Evolutionary conservation across 805 yeast genomes (phyloP).

Genomic region (Ogataea allantospora): DNA sequence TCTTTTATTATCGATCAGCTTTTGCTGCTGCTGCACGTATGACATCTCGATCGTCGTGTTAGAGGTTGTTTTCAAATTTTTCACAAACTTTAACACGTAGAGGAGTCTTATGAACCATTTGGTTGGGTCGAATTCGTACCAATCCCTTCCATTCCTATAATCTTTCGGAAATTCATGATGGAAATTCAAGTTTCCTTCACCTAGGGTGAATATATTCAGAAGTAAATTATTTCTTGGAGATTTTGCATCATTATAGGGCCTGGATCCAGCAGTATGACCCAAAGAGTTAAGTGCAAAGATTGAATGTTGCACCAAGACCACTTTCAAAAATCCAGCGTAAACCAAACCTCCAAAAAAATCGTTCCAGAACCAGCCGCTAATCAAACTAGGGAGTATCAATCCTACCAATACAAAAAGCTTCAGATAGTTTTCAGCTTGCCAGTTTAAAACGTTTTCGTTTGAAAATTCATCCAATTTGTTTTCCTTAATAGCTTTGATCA

Average conservation of each 20-base stretch:
- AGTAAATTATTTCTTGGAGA: constrained; percentile 69
- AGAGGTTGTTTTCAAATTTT: constrained; percentile 53
- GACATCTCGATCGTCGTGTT: constrained; percentile 67
- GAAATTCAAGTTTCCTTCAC: constrained; percentile 90
- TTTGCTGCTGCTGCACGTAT: constrained; percentile 78
- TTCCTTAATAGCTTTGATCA: constrained; percentile 38
- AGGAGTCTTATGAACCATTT: constrained; percentile 65
- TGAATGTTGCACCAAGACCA: constrained; percentile 74
- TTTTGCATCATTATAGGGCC: constrained; percentile 71
- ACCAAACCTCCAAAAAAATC: constrained; percentile 75
- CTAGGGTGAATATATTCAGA: constrained; percentile 68
- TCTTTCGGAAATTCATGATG: constrained; percentile 96
- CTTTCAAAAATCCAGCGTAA: constrained; percentile 75
- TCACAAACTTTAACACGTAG: constrained; percentile 55
- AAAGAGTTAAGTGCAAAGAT: constrained; percentile 75
- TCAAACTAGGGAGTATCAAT: constrained; percentile 60
- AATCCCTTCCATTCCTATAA: constrained; percentile 69
- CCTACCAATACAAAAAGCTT: constrained; percentile 44
- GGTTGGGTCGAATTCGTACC: constrained; percentile 84
- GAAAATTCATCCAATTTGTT: constrained; percentile 62
- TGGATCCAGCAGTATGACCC: constrained; percentile 75
- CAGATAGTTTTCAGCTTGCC: constrained; percentile 75
- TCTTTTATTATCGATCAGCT: constrained; percentile 71
- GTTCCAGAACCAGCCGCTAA: constrained; percentile 68
- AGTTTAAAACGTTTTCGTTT: constrained; percentile 50